Evolutionary conservation across 352 stramenopile genomes (phyloP).

Genomic region (Globisporangium ultimum): DNA sequence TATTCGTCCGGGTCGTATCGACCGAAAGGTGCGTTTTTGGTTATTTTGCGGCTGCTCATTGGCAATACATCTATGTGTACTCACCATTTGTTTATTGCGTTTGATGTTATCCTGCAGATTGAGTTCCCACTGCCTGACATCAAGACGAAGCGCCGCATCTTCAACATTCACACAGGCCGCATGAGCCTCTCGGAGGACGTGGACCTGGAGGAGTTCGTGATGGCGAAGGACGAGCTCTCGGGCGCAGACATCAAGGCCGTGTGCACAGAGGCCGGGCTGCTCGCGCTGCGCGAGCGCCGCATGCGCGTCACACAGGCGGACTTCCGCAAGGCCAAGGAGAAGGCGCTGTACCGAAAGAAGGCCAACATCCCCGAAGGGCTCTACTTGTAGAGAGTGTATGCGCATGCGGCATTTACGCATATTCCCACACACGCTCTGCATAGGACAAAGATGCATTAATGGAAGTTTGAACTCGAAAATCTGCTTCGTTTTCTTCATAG

Average conservation of each 20-base stretch:
- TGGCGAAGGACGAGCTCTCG: conserved; percentile 99
- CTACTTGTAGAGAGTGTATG: conserved; percentile 90
- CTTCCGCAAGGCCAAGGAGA: conserved; percentile 99
- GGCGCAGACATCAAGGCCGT: conserved; percentile 99
- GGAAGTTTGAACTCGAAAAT: no score
- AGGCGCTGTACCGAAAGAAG: conserved; percentile 99
- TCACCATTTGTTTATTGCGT: conserved; percentile 12
- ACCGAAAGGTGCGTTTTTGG: conserved; percentile 90
- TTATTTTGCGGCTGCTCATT: neutral
- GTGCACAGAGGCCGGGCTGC: conserved; percentile 99
- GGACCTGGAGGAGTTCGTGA: conserved; percentile 99
- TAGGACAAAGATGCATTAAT: conserved; percentile 1
- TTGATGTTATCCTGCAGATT: conserved; percentile 72
- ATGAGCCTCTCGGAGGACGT: conserved; percentile 99
- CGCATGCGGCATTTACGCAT: neutral
- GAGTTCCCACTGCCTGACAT: conserved; percentile 99
- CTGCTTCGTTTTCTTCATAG: no score
- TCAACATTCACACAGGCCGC: conserved; percentile 98
- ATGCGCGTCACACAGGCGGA: conserved; percentile 99
- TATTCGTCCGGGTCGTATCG: conserved; percentile 99
- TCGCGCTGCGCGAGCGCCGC: conserved; percentile 97
- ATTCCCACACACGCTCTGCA: neutral
- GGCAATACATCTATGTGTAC: neutral
- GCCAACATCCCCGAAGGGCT: conserved; percentile 99
- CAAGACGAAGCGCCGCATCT: conserved; percentile 99